Evolutionary conservation across 768 basidiomycete genomes (phyloP), one percentile per base, ranked within the genome.

Genomic region (Mycena olivaceomarginata): DNA sequence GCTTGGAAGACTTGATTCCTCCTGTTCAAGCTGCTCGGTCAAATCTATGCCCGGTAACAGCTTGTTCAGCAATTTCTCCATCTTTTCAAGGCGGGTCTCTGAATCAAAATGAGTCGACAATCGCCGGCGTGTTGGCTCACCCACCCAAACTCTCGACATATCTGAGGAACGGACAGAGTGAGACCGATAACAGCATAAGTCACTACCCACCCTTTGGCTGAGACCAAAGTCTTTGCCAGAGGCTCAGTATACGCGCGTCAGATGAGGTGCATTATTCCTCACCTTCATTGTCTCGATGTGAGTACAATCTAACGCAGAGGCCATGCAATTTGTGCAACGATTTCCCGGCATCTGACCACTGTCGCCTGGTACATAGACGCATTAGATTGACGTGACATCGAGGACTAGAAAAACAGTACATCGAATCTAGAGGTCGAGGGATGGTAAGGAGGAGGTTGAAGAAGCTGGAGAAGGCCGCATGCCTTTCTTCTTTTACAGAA

Each of bases 251-350:
- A 76, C 31, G 31, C 48, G 41, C 40, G 4, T 48, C 13, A 48
- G 46, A n/a, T 31, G 12, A 40, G 67, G 56, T 20, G 72, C 6
- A 10, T 69, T 20, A 18, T 13, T 56, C 31, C 4, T 56, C 76
- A 93, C 93, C 90, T 94, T 94, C n/a, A 92, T 91, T 31, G 92
- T 90, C 84, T 94, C 93, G 72, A 91, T 88, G 81, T 94, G 94
- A 2, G 92, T 94, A 82, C 94, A 95, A 25, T 93, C 91, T 41
- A 89, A 84, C 63, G 89, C 88, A 75, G 88, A 91, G 41, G 91
- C 88, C 18, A 90, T 85, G 79, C 94, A 94, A 80, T 93, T 94
- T 6, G 91, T 91, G 80, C 94, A 95, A 59, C 88, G 86, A 82
- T 92, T 92, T 43, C 89, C 90, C 20, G 90, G 89, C 90, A 91